Evolutionary conservation across 345 rosid genomes (phyloP), one percentile per base, ranked within the genome.

Genomic region (Litchi chinensis): DNA sequence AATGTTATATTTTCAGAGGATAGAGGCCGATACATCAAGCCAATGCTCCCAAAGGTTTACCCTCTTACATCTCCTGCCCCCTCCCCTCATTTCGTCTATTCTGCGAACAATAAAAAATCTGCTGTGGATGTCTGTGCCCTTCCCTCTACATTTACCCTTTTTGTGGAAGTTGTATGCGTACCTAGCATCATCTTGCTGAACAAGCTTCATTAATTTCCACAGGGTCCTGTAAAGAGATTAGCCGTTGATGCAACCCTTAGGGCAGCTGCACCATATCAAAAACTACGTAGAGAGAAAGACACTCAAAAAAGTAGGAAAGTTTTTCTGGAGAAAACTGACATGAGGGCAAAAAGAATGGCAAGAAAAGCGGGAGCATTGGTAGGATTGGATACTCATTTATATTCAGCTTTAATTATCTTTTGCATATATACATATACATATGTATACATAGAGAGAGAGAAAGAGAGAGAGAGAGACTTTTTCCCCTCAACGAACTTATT

Each of bases 281-380:
- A 93, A 82, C 84, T 93, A 88, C 95, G 97, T 44, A 87, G 88
- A 85, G 98, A 91, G 86, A 93, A 79, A 83, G 95, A 95, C 79
- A 82, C 74, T 68, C 89, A 63, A 72, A 92, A 89, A 75, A 89
- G 15, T 74, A 91, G 98, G 90, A 93, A 91, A 85, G 98, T 93
- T 76, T 95, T 85, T 83, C 98, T 95, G 28, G 98, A 93, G 92
- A 95, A 93, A 86, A 78, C 92, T 82, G 99, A 95, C 87, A 93
- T 95, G 96, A 89, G 99, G 89, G 97, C 99, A 66, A 93, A 95
- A 85, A 82, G 99, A 89, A 95, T 95, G 99, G 97, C 98, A 62
- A 88, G 99, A 82, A 95, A 95, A 88, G 99, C 98, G 5, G 99
- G 99, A 83, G 99, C 99, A 80, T 80, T 95, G 99, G 99, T 93